Evolutionary conservation across 2,329 filamentous ascomycete genomes (phyloP).

Genomic region (Alternaria viburni): DNA sequence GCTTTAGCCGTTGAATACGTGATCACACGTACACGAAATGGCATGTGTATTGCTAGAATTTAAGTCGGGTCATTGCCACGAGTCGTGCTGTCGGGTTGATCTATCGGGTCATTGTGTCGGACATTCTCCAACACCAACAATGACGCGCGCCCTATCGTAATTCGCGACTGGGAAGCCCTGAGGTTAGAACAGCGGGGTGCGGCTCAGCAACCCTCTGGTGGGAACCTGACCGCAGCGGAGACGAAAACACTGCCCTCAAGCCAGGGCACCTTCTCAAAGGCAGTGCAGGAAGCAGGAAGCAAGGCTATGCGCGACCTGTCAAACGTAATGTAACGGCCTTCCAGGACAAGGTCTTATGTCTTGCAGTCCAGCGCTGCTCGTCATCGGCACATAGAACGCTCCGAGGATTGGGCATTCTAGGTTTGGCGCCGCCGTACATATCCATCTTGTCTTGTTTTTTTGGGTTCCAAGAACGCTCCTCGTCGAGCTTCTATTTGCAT

Average conservation of each 20-base stretch:
- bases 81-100: background rate
- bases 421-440: slow-evolving; percentile 15
- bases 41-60: background rate
- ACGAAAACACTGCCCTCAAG: slow-evolving; percentile 23
- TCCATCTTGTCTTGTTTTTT: slow-evolving; percentile 13
- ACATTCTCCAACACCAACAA: background rate
- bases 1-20: background rate
- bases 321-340: background rate
- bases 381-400: slow-evolving; percentile 20
- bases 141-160: too few relatives aligned
- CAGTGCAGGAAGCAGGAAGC: slow-evolving; percentile 4
- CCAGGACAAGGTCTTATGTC: background rate
- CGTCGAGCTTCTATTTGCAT: background rate
- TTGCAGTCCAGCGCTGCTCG: slow-evolving; percentile 10
- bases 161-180: slow-evolving; percentile 9
- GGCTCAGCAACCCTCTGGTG: slow-evolving; percentile 6
- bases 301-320: slow-evolving; percentile 13
- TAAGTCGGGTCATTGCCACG: background rate
- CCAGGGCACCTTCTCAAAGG: slow-evolving; percentile 6
- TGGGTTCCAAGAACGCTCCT: slow-evolving; percentile 1
- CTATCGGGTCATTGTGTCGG: background rate
- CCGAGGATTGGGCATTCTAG: slow-evolving; percentile 22
- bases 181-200: slow-evolving; percentile 20
- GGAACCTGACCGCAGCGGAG: slow-evolving; percentile 22
- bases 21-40: background rate